Base-by-base conservation (phyloP, 352 stramenopile species). In the Phytophthora kernoviae region DNA sequence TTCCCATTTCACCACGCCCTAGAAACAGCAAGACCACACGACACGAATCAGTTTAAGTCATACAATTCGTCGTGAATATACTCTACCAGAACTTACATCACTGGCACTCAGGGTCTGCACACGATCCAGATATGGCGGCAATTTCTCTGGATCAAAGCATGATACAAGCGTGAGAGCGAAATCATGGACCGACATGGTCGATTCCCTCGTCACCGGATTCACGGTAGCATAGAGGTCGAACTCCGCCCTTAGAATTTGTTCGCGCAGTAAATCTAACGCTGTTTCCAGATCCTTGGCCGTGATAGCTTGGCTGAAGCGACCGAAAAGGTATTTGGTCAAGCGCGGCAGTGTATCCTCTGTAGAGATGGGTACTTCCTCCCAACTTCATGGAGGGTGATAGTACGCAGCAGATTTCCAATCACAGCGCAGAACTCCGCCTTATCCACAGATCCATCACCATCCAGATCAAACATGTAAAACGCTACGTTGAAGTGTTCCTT, bases 381-480 rank as follows among this genome's bases (percentile, higher is more conserved):
- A 24, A 48, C 46, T 2, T 76, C 73, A 5, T 61, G 64, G 18
- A 48, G 18, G 12, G 58, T 74, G 52, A 87, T 87, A 6, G 70
- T 18, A 22, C 54, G 63, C 30, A 93, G 59, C 4, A 93, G 18
- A 42, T 88, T 85, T 57, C 87, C 81, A 37, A 93, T 78, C 41
- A 91, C 80, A 45, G 85, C 58, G 37, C 78, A 84, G 49, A 91
- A 91, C 68, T 93, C 80, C 11, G 58, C 62, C 56, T 91, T 91
- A 63, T 90, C 70, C 32, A 93, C 84, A 10, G 79, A 68, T 40
- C 82, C 84, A 54, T 93, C 79, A 22, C 79, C 77, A 44, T 93
- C 81, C 27, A 91, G 52, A 56, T 93, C 81, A 36, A 93, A 87
- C 81, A 93, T 91, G 56, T 69, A 85, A 54, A 93, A 93, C 43